Base-by-base conservation (phyloP, 1,284 basidiomycete genomes). In the Pisolithus thermaeus region DNA sequence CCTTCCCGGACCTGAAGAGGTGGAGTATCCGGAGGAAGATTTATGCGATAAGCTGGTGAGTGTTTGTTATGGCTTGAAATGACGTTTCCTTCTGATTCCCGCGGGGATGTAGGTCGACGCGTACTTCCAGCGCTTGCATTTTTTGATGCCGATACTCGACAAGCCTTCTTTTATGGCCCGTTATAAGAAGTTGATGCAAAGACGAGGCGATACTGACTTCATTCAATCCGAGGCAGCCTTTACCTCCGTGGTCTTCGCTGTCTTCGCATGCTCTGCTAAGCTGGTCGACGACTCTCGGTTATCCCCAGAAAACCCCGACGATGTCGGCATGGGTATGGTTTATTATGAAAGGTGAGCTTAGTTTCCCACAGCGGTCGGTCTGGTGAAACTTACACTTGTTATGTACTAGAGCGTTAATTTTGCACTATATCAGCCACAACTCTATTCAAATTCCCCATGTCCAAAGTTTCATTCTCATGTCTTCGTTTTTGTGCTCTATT, bases 351-450 rank as follows among this genome's bases (percentile, higher is more conserved):
- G 86, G 89, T 87, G 64, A 47, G 77, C n/a, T 54, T 48, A 46
- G 47, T 46, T 9, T 9, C 18, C 32, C 42, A 37, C 47, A 39
- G 45, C 54, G 56, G 35, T 23, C 27, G 7, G 25, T n/a, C 23
- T 43, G 12, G 27, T 43, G 16, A 6, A 7, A 12, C 25, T 41
- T 20, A 41, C 32, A 14, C n/a, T 22, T 41, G 52, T 55, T 37
- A 49, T 49, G 39, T 49, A 41, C 28, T 60, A 92, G 90, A 53
- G 87, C 92, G 32, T 79, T 94, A 66, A 84, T 94, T 52, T 73
- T 94, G 38, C 89, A 92, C 64, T 92, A 92, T 66, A 92, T 92
- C 70, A 91, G 87, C 58, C 87, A 84, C 65, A 82, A 83, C 52
- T 86, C 80, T 58, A 91, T 80, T 52, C 89, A 90, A 71, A 75